Conservation (phyloP, 257 asterid genomes). For the Nyctanthes arbortristis region DNA sequence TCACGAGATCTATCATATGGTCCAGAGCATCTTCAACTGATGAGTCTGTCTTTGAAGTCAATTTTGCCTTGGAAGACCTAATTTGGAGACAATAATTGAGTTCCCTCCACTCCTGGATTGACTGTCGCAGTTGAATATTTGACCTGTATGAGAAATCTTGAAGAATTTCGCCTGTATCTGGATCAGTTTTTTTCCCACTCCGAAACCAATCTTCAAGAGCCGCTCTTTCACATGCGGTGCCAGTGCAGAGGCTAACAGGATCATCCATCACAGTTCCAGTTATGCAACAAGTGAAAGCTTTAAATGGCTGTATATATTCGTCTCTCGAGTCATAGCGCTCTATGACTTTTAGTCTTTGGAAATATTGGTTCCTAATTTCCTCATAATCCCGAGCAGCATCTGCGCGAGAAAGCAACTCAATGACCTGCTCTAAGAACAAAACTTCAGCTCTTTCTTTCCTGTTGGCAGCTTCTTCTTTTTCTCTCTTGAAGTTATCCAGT, state of each 20-base stretch:
- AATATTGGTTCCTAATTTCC: slow-evolving; percentile 45
- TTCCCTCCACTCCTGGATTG: slow-evolving; percentile 69
- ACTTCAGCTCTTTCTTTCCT: slow-evolving; percentile 64
- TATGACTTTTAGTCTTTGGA: slow-evolving; percentile 46
- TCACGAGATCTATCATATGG: slow-evolving; percentile 40
- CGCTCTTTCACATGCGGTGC: slow-evolving; percentile 59
- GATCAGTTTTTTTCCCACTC: slow-evolving; percentile 47
- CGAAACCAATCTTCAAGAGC: slow-evolving; percentile 52
- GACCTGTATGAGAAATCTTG: slow-evolving; percentile 49
- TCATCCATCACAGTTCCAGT: slow-evolving; percentile 51
- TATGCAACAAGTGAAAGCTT: slow-evolving; percentile 50
- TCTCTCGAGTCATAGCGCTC: slow-evolving; percentile 44
- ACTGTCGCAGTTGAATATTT: slow-evolving; percentile 53
- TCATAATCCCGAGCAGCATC: slow-evolving; percentile 63
- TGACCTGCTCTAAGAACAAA: slow-evolving; percentile 60
- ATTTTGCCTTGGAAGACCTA: slow-evolving; percentile 50
- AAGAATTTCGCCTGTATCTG: slow-evolving; percentile 55
- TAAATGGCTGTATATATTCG: slow-evolving; percentile 52
- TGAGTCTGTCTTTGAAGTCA: slow-evolving; percentile 30
- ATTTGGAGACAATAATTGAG: slow-evolving; percentile 56
- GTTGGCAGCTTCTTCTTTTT: slow-evolving; percentile 58
- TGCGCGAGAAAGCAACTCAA: slow-evolving; percentile 57
- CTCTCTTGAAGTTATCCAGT: slow-evolving; percentile 48
- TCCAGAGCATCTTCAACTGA: slow-evolving; percentile 39
- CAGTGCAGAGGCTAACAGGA: slow-evolving; percentile 68